Evolutionary conservation across 106 monocot genomes (phyloP), one percentile per base, ranked within the genome.

Genomic region (Allium sativum): DNA sequence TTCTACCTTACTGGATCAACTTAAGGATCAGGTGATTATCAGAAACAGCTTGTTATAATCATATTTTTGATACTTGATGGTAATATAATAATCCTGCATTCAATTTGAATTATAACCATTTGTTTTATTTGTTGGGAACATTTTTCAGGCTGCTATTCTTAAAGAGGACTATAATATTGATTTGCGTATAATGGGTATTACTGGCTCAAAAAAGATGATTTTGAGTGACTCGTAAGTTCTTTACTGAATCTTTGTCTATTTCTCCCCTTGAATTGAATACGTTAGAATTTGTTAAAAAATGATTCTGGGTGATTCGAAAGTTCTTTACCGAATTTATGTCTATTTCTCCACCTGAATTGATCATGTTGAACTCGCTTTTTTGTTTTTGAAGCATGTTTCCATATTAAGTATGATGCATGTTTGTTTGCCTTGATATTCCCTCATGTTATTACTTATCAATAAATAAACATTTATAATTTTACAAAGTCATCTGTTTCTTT

Each of bases 121-220:
- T 12, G 3, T 56, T 22, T 11, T 15, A 31, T 47, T 21, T 72
- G 41, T 65, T 59, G 13, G 40, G 45, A 63, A 56, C 18, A 14
- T 10, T 65, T 73, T 71, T 44, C 85, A 98, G 96, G 80, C 82
- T 53, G 91, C 82, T 44, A 69, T 76, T 71, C 83, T 98, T 8
- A 98, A 98, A 69, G 91, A 88, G 76, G 78, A 86, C 12, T 79
- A 85, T 62, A 98, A 98, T 52, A 98, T 98, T 69, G 96, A 98
- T 69, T 74, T 98, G 76, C 91, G 96, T 51, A 87, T 98, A 15
- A 91, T 98, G 96, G 96, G 96, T 76, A 88, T 98, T 40, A 77
- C 76, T 72, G 91, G 96, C 16, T 80, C 87, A 14, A 88, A 58
- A 51, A 88, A 22, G 13, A 98, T 98, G 96, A 51, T 85, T 50